These are phyloP conservation scores for Cystofilobasidium ferigula DNA, from an alignment of 768 basidiomycete genomes.

Conservation along the genomic window DNA sequence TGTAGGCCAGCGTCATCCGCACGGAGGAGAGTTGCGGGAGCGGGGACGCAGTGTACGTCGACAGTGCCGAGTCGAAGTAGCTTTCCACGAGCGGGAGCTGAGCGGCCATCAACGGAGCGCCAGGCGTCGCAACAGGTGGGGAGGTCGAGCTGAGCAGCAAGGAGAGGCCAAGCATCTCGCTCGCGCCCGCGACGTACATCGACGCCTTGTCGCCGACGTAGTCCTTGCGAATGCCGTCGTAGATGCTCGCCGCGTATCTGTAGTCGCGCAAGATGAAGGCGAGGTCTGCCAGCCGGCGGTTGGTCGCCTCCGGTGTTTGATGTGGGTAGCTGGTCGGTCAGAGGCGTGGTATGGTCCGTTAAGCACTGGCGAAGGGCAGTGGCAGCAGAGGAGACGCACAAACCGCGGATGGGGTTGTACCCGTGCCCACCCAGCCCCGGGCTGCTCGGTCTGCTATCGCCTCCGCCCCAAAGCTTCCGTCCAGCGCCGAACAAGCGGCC, in stretches of 20 bases:
- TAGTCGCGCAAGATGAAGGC: slow-evolving; percentile 83
- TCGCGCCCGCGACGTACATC: slow-evolving; percentile 33
- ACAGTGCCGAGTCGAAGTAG: slow-evolving; percentile 36
- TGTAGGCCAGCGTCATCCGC: slow-evolving; percentile 37
- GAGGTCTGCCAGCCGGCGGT: slow-evolving; percentile 84
- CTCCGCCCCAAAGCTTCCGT: slow-evolving; percentile 38
- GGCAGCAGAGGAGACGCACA: slow-evolving; percentile 31
- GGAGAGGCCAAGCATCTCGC: slow-evolving; percentile 50
- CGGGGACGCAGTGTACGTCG: slow-evolving; percentile 29
- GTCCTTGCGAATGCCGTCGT: slow-evolving; percentile 80
- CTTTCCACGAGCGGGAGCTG: not conserved
- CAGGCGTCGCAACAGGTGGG: slow-evolving; percentile 32
- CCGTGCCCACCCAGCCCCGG: slow-evolving; percentile 30
- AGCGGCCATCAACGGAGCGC: no score
- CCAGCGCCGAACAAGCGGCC: slow-evolving; percentile 41
- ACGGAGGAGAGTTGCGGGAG: slow-evolving; percentile 35
- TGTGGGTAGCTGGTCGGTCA: slow-evolving; percentile 35
- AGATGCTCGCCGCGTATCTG: slow-evolving; percentile 67
- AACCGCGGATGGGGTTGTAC: slow-evolving; percentile 39
- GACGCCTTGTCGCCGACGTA: slow-evolving; percentile 38
- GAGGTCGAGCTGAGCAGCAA: slow-evolving; percentile 27
- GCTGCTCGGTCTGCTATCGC: slow-evolving; percentile 29
- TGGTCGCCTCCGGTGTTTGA: slow-evolving; percentile 34
- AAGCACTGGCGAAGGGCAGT: not conserved
- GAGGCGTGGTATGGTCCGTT: not conserved